Evolutionary conservation across 2,329 filamentous ascomycete genomes (phyloP), one percentile per base, ranked within the genome.

Genomic region (Hymenoscyphus scutula): DNA sequence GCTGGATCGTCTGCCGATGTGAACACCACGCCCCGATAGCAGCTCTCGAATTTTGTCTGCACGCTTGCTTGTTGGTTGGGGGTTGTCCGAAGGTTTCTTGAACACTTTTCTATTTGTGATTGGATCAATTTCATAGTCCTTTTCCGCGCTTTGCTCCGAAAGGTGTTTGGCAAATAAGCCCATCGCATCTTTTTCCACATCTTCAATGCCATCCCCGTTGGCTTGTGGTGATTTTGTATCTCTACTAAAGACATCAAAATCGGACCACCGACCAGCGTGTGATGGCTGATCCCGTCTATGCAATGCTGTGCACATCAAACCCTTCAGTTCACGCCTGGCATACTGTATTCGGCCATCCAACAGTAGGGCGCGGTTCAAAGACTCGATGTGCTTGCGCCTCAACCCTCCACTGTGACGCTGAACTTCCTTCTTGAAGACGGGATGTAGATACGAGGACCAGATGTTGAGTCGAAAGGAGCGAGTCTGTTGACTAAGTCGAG

Each of bases 51-150:
- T 76, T 1, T 71, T 73, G 27, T 71, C 71, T 41, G 71, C 64
- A 11, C 71, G 70, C 3, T 70, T 70, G n/a, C 76, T 62, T 15
- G 57, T 59, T 27, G 62, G 10, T 19, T 68, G 54, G 19, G 48
- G 10, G 1, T 37, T 30, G n/a, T 13, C 38, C 17, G 56, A 58
- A 4, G 38, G 29, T 2, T 69, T 65, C 15, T 60, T 71, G 37
- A 62, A 65, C 3, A 83, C 77, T 64, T 79, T 83, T 37, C 82
- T 79, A 65, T 86, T 86, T 17, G 83, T 85, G 63, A 87, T 85
- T 2, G 84, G 84, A 62, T 87, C 84, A 53, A 87, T 85, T 23
- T 77, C 72, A 56, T 78, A 80, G 53, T 59, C 37, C 56, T 53
- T 30, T 23, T 57, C 34, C 32, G 41, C n/a, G n/a, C n/a, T n/a